Percentiles rank a stretch among this genome's conserved stretches.
Conservation (phyloP, 495 filamentous ascomycete genomes). For the Daldinia vernicosa region DNA sequence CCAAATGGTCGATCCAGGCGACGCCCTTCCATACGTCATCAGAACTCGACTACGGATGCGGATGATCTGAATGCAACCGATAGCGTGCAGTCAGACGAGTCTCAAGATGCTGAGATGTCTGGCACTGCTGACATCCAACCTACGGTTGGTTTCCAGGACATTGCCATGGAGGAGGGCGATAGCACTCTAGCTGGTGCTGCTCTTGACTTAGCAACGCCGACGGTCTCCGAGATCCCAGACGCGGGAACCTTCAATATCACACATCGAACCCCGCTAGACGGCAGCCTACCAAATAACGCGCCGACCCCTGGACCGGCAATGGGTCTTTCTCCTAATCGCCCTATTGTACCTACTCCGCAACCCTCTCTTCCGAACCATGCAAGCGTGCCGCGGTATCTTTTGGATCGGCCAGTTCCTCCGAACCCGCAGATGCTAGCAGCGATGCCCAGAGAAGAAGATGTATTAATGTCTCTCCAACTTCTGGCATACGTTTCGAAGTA, state of each 20-base stretch:
- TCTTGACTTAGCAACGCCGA: constrained; percentile 77
- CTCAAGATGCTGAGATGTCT: constrained; percentile 69
- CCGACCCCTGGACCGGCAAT: constrained; percentile 67
- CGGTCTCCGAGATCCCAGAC: constrained; percentile 83
- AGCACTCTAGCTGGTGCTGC: constrained; percentile 78
- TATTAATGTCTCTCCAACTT: constrained; percentile 97
- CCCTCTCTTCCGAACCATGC: constrained; percentile 70
- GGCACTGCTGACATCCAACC: constrained; percentile 83
- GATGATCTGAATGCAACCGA: constrained; percentile 84
- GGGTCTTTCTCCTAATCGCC: constrained; percentile 79
- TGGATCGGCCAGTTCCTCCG: constrained; percentile 71
- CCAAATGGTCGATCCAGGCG: constrained; percentile 57
- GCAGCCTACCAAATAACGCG: constrained; percentile 77
- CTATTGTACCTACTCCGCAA: constrained; percentile 76
- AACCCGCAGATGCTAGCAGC: constrained; percentile 78
- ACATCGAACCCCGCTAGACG: constrained; percentile 86
- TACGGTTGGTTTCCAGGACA: constrained; percentile 80
- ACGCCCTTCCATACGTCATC: constrained; percentile 85
- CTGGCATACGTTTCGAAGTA: constrained; percentile 99
- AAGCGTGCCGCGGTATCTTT: constrained; percentile 73
- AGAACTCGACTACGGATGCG: constrained; percentile 84
- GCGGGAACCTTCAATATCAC: constrained; percentile 94
- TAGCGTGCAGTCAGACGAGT: constrained; percentile 73
- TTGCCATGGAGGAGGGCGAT: constrained; percentile 77
- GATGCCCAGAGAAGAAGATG: constrained; percentile 96